These are phyloP conservation scores for Trametes cinnabarina DNA, from an alignment of 768 basidiomycete species.

Conservation along the genomic window DNA sequence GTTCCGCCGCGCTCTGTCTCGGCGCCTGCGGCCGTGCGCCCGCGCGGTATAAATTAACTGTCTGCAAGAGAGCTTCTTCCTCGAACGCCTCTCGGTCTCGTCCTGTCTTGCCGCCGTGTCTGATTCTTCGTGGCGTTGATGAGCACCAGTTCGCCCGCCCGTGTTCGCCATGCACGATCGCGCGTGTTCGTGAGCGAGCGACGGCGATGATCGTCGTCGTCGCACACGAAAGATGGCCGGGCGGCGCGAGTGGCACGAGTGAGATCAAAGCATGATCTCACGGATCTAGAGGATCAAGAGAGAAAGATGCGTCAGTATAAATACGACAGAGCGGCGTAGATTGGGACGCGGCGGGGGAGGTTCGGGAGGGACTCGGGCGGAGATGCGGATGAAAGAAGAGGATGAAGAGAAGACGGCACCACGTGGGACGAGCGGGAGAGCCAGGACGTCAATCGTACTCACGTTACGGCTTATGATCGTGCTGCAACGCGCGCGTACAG, in stretches of 20 bases:
- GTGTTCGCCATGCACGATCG: no score
- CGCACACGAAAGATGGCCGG: not conserved
- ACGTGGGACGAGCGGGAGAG: conserved; percentile 5
- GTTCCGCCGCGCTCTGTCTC: not conserved
- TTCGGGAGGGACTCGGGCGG: conserved; percentile 2
- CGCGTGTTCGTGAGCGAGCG: no score
- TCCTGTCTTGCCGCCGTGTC: no score
- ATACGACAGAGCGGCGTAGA: not conserved
- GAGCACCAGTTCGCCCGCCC: no score
- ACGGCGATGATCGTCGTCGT: not conserved
- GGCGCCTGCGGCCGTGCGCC: not conserved
- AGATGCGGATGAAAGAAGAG: not conserved
- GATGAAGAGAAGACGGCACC: not conserved
- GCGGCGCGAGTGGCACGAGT: not conserved
- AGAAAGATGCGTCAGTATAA: no score
- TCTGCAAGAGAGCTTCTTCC: no score
- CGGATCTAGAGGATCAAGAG: conserved; percentile 40
- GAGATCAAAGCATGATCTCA: conserved; percentile 46
- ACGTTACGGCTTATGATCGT: conserved; percentile 71
- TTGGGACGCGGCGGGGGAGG: not conserved
- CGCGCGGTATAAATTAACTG: conserved; percentile 7
- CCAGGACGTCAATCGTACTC: conserved; percentile 34
- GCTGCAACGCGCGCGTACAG: conserved; percentile 34
- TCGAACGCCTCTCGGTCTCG: no score
- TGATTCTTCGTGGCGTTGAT: no score